These are phyloP conservation scores for Pisolithus sp. DNA, from an alignment of 768 basidiomycete species.

Conservation along the genomic window DNA sequence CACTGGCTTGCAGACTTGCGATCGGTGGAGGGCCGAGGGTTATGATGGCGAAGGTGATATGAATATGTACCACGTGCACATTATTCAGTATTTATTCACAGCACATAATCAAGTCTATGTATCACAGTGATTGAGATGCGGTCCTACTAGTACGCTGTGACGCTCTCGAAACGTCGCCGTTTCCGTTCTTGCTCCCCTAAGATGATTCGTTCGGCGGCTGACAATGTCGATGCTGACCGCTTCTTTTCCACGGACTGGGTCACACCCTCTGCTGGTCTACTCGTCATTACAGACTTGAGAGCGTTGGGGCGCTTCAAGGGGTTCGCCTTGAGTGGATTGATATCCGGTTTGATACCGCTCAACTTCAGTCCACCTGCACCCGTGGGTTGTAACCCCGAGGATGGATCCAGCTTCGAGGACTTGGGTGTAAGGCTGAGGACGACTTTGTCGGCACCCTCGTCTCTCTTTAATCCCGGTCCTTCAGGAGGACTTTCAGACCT, in stretches of 20 bases:
- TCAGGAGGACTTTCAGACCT: conserved; percentile 32
- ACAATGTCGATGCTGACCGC: conserved; percentile 57
- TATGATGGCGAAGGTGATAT: too few relatives aligned
- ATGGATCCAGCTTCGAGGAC: conserved; percentile 26
- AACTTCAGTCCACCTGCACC: conserved; percentile 45
- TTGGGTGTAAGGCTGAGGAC: conserved; percentile 68
- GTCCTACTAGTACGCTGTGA: background rate
- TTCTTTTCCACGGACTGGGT: conserved; percentile 49
- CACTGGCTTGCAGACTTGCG: too few relatives aligned
- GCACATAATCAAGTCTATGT: too few relatives aligned
- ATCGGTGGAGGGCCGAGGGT: too few relatives aligned
- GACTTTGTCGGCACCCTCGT: conserved; percentile 66
- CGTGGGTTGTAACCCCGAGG: conserved; percentile 26
- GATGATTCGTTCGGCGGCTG: conserved; percentile 81
- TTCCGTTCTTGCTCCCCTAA: conserved; percentile 90
- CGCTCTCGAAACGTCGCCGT: conserved; percentile 39
- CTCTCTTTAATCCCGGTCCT: conserved; percentile 55
- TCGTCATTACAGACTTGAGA: conserved; percentile 48
- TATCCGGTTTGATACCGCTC: conserved; percentile 38
- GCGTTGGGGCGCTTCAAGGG: conserved; percentile 71
- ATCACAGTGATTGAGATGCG: too few relatives aligned
- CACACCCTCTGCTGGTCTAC: conserved; percentile 21
- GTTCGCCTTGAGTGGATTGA: conserved; percentile 61
- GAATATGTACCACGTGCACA: too few relatives aligned
- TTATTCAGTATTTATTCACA: too few relatives aligned